phyloP scores from a whole-genome alignment of 2,329 filamentous ascomycete species.

The Alternaria sp. region DNA sequence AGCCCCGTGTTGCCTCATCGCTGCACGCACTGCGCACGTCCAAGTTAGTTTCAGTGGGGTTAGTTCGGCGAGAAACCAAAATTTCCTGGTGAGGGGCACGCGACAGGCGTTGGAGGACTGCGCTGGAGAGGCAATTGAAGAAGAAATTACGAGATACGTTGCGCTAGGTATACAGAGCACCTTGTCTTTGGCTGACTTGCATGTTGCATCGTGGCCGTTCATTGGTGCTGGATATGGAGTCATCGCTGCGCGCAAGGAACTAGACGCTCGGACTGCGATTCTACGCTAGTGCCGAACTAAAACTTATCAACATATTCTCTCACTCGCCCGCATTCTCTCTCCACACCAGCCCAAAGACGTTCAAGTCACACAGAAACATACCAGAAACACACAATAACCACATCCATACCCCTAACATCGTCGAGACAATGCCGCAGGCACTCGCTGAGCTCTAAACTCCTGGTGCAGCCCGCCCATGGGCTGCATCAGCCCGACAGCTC shows the following conservation, averaged over 20 bases:
- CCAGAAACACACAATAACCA: constrained; percentile 28
- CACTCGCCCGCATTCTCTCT: constrained; percentile 38
- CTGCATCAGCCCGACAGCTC: constrained; percentile 76
- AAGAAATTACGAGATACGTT: constrained; percentile 2
- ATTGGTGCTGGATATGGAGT: constrained; percentile 26
- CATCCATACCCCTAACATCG: constrained; percentile 45
- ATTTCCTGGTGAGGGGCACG: constrained; percentile 31
- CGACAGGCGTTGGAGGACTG: constrained; percentile 19
- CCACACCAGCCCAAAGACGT: constrained; percentile 47
- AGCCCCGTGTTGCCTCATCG: constrained; percentile 40
- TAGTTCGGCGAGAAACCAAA: constrained; percentile 24
- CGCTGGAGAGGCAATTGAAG: neutral
- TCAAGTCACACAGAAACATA: constrained; percentile 47
- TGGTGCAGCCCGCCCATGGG: constrained; percentile 22
- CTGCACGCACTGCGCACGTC: constrained; percentile 31
- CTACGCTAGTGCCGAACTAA: constrained; percentile 33
- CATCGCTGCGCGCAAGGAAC: constrained; percentile 24
- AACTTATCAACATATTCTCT: constrained; percentile 32
- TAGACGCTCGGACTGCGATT: constrained; percentile 22
- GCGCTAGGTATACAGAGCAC: neutral
- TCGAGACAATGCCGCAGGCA: constrained; percentile 57
- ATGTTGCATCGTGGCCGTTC: constrained; percentile 15
- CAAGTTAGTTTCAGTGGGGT: constrained; percentile 44
- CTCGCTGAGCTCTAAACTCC: constrained; percentile 74
- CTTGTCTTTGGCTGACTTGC: constrained; percentile 11